These are phyloP conservation scores for Ophiostoma pallidulum DNA, from an alignment of 2,329 filamentous ascomycete genomes.

Conservation along the genomic window DNA sequence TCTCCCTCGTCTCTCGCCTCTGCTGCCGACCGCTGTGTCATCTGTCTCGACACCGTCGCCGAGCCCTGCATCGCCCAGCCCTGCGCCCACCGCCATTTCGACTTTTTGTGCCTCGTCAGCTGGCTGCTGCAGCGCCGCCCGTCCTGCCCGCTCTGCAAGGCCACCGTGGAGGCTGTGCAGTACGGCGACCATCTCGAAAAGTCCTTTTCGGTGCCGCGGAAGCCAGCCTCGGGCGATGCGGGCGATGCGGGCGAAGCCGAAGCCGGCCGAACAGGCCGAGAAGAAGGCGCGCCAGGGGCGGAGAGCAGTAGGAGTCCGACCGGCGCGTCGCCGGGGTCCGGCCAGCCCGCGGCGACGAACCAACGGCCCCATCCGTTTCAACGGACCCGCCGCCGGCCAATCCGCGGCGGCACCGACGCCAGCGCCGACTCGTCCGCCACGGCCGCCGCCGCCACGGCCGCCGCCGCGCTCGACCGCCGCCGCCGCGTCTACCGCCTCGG, in stretches of 20 bases:
- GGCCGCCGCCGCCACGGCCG: slow-evolving; percentile 1
- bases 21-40: slow-evolving; percentile 57
- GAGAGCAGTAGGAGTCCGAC: no score
- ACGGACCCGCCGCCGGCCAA: no score
- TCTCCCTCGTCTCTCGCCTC: background rate
- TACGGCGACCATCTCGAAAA: slow-evolving; percentile 51
- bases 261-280: no score
- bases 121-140: slow-evolving; percentile 64
- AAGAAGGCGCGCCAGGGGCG: no score
- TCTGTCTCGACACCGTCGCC: slow-evolving; percentile 70
- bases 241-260: no score
- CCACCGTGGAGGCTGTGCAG: slow-evolving; percentile 46
- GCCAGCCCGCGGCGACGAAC: no score
- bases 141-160: slow-evolving; percentile 71
- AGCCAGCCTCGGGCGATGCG: no score
- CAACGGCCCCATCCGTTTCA: no score
- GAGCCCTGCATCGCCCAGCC: slow-evolving; percentile 64
- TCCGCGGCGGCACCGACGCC: background rate
- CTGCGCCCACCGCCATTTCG: slow-evolving; percentile 72
- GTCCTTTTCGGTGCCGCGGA: slow-evolving; percentile 40
- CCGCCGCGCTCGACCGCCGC: slow-evolving; percentile 44
- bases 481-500: slow-evolving; percentile 62
- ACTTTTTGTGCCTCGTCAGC: slow-evolving; percentile 73
- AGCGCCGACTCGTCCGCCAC: background rate
- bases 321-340: no score